phyloP scores from a whole-genome alignment of 176 grass and related monocot genomes.

The Elaeis guineensis region DNA sequence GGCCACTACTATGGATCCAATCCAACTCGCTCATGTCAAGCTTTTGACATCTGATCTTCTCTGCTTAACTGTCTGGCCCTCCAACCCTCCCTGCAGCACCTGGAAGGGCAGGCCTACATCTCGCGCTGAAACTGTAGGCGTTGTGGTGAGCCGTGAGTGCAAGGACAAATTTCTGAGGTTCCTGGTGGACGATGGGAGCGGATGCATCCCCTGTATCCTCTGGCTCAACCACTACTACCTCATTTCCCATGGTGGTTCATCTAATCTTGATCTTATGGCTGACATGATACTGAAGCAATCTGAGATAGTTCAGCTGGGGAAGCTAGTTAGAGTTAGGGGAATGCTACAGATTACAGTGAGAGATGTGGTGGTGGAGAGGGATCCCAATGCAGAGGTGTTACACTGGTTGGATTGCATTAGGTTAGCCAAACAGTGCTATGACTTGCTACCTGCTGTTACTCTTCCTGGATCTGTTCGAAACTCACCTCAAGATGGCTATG shows the following conservation, averaged over 20 bases:
- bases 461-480: too few relatives aligned
- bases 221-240: conserved; percentile 48
- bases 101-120: conserved; percentile 23
- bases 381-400: conserved; percentile 63
- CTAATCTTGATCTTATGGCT: conserved; percentile 30
- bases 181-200: conserved; percentile 66
- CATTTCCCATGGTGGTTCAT: neutral
- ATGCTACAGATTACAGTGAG: conserved; percentile 50
- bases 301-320: conserved; percentile 36
- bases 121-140: conserved; percentile 39
- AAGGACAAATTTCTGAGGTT: conserved; percentile 53
- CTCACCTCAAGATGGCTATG: too few relatives aligned
- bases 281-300: conserved; percentile 37
- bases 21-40: conserved; percentile 40
- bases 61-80: conserved; percentile 27
- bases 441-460: neutral
- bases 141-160: conserved; percentile 48
- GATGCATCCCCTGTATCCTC: conserved; percentile 61
- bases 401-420: conserved; percentile 67
- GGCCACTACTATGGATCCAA: conserved; percentile 23
- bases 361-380: conserved; percentile 61
- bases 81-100: conserved; percentile 27
- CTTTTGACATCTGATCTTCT: conserved; percentile 58
- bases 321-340: conserved; percentile 51
- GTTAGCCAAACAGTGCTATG: conserved; percentile 56